phyloP scores from a whole-genome alignment of 306 rosid species.

The Malus domestica region ASM211411v1 NC_041796.1:11105501-11106000 shows the following conservation, averaged over 20 bases:
- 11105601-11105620: slow-evolving; percentile 30
- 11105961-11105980: slow-evolving; percentile 47
- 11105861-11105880: slow-evolving; percentile 34
- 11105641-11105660: slow-evolving; percentile 39
- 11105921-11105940: background rate
- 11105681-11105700: slow-evolving; percentile 45
- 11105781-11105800: slow-evolving; percentile 32
- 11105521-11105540: slow-evolving; percentile 49
- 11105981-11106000: slow-evolving; percentile 41
- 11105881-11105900: slow-evolving; percentile 34
- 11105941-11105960: slow-evolving; percentile 13
- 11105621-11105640: slow-evolving; percentile 31
- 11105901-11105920: background rate
- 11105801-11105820: slow-evolving; percentile 37
- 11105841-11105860: slow-evolving; percentile 28
- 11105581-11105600: slow-evolving; percentile 46
- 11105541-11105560: slow-evolving; percentile 37
- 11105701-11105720: slow-evolving; percentile 54
- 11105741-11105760: slow-evolving; percentile 53
- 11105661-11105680: slow-evolving; percentile 39
- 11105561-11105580: slow-evolving; percentile 48
- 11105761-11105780: slow-evolving; percentile 47
- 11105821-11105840: slow-evolving; percentile 40
- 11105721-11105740: slow-evolving; percentile 16
- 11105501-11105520: slow-evolving; percentile 51